These are phyloP conservation scores for Hypoxylon lenormandii DNA, from an alignment of 495 filamentous ascomycete species.

Conservation along the genomic window DNA sequence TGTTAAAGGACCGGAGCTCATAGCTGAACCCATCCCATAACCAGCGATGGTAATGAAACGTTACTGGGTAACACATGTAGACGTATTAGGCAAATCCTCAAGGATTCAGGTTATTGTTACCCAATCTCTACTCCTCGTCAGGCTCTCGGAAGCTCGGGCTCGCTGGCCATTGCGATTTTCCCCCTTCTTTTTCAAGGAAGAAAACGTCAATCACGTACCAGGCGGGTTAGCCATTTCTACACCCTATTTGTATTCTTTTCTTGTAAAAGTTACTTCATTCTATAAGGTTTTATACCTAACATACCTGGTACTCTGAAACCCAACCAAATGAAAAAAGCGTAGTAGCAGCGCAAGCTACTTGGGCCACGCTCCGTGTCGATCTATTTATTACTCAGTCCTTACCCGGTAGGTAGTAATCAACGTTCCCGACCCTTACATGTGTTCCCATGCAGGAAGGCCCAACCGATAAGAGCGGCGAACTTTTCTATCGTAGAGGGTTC, in stretches of 20 bases:
- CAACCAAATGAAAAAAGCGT: neutral
- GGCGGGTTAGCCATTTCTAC: too few relatives aligned
- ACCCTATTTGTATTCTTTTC: neutral
- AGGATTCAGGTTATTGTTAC: too few relatives aligned
- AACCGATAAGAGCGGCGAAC: slow-evolving; percentile 39
- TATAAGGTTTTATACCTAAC: neutral
- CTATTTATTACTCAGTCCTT: slow-evolving; percentile 4
- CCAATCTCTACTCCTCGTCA: too few relatives aligned
- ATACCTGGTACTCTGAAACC: slow-evolving; percentile 4
- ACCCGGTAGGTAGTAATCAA: slow-evolving; percentile 17
- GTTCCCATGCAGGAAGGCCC: slow-evolving; percentile 40
- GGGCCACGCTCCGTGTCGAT: neutral
- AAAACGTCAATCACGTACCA: too few relatives aligned
- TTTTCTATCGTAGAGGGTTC: slow-evolving; percentile 31
- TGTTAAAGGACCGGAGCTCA: too few relatives aligned
- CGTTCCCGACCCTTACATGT: neutral
- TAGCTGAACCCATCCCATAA: too few relatives aligned
- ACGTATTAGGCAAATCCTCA: too few relatives aligned
- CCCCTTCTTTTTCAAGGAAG: too few relatives aligned
- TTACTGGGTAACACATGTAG: too few relatives aligned
- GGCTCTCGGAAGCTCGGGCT: too few relatives aligned
- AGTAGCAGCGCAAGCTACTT: neutral
- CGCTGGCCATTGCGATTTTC: too few relatives aligned
- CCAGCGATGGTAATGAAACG: too few relatives aligned
- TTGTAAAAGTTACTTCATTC: neutral